Conservation (phyloP, 176 grass and related monocot species). For the Oropetium thomaeum region DNA sequence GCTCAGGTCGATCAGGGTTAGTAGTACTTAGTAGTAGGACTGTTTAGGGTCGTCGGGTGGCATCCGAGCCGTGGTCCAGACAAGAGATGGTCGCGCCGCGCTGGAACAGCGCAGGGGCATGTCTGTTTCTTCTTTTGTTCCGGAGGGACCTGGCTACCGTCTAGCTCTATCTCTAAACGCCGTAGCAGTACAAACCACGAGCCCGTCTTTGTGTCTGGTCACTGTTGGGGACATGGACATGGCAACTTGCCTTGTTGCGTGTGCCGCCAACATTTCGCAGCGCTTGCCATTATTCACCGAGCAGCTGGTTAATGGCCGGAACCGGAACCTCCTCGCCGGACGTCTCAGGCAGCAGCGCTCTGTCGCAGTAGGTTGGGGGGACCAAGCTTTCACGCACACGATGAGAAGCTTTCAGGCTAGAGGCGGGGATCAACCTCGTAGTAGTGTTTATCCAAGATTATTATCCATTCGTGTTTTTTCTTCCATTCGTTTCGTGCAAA, state of each 20-base stretch:
- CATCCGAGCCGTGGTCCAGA: background rate
- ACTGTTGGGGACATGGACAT: background rate
- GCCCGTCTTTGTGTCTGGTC: slow-evolving; percentile 25
- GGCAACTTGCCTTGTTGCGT: background rate
- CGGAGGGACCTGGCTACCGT: background rate
- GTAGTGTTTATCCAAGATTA: too few relatives aligned
- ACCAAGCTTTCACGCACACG: background rate
- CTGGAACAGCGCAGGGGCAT: background rate
- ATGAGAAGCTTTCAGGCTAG: background rate
- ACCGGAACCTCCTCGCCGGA: background rate
- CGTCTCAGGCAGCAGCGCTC: background rate
- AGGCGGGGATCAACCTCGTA: background rate
- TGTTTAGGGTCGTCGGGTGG: too few relatives aligned
- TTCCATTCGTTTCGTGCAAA: background rate
- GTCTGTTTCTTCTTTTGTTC: slow-evolving; percentile 36
- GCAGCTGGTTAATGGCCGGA: background rate
- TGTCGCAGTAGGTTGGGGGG: background rate
- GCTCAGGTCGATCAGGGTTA: background rate
- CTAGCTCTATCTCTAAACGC: background rate
- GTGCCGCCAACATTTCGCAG: slow-evolving; percentile 12
- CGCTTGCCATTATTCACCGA: background rate
- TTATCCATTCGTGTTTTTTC: background rate
- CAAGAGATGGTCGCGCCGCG: background rate
- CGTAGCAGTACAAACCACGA: background rate
- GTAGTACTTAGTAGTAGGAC: too few relatives aligned